Percentiles rank a stretch among this genome's conserved stretches.
Evolutionary conservation across 1,139 yeast genomes (phyloP).

Genomic region (Nakaseomyces uthaithaninus): DNA sequence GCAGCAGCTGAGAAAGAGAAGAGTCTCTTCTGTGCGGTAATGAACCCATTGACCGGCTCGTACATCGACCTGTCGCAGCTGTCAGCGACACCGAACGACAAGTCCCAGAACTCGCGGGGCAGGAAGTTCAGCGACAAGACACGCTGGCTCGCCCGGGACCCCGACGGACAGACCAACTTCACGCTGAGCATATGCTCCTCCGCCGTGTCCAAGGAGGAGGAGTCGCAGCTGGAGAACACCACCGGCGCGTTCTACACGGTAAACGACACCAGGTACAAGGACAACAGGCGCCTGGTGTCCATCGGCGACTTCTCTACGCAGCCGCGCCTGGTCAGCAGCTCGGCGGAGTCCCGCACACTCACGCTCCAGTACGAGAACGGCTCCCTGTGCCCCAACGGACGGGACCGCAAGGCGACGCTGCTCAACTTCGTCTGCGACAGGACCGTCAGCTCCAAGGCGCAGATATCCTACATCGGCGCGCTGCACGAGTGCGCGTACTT

Average conservation of each 20-base stretch:
- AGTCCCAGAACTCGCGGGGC: slow-evolving; percentile 9
- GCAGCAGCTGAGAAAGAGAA: slow-evolving; percentile 7
- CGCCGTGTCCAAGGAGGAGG: slow-evolving; percentile 26
- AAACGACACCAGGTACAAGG: slow-evolving; percentile 34
- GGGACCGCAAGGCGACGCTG: slow-evolving; percentile 54
- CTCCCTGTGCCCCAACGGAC: slow-evolving; percentile 49
- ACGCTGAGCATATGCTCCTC: slow-evolving; percentile 74
- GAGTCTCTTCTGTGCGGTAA: slow-evolving; percentile 28
- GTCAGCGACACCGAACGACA: slow-evolving; percentile 24
- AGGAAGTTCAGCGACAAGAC: slow-evolving; percentile 13
- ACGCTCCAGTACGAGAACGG: slow-evolving; percentile 68
- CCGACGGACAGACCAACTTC: slow-evolving; percentile 64
- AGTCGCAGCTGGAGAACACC: slow-evolving; percentile 38
- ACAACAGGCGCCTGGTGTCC: slow-evolving; percentile 37
- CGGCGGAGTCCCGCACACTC: slow-evolving; percentile 61
- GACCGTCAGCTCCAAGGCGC: slow-evolving; percentile 59
- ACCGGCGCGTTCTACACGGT: slow-evolving; percentile 65
- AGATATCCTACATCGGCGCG: slow-evolving; percentile 62
- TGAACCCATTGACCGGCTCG: slow-evolving; percentile 28
- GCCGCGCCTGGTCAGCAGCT: slow-evolving; percentile 38
- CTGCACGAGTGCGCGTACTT: slow-evolving; percentile 71
- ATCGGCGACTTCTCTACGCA: slow-evolving; percentile 55
- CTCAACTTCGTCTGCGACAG: slow-evolving; percentile 75
- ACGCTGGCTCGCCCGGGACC: slow-evolving; percentile 60
- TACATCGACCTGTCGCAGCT: slow-evolving; percentile 29